Base-by-base conservation (phyloP, 192 early-diverging fungal genomes). In the Umbelopsis sp. region DNA sequence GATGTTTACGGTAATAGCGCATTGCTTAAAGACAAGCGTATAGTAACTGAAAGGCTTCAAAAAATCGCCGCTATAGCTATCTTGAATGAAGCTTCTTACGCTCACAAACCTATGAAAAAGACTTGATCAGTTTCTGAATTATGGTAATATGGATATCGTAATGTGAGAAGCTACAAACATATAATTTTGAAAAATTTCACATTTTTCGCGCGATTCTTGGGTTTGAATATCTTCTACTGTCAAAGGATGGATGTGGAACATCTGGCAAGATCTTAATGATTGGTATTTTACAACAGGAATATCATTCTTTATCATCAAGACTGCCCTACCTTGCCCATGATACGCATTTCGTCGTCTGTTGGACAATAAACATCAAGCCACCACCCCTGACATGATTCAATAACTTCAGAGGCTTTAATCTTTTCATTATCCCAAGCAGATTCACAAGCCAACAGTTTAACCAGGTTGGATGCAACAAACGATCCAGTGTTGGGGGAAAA, bases 151-250 rank as follows among this genome's bases (percentile, higher is more conserved):
- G 5, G 1, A 49, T 49, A 6, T 21, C 47, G 5, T 21, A 16
- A 52, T 1, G 30, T 91, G 85, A 69, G 94, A 94, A 71, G 88
- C 88, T 12, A 95, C 85, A 84, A 95, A 94, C 69, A 93, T 93
- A 81, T 98, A 98, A 77, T 91, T 89, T 61, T 82, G 83, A 78
- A 95, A 98, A 35, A 91, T 82, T 79, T 98, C 95, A 74, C 88
- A 90, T 72, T 93, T 97, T 73, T 98, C 97, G 35, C 94, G 87
- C 3, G 89, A 86, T 58, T 95, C 92, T 64, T 93, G 84, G 20
- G 88, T 89, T 66, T 85, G 74, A 75, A 98, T 95, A 74, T 97
- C 95, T 74, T 98, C 95, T 47, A 84, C 85, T 3, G 96, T 96
- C 48, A 98, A 78, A 35, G 95, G 93, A 76, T 98, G 96, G 25